Percentiles rank a stretch among this genome's conserved stretches.
Conservation (phyloP, 2,329 filamentous ascomycete species). For the Calonectria leucothoes region DNA sequence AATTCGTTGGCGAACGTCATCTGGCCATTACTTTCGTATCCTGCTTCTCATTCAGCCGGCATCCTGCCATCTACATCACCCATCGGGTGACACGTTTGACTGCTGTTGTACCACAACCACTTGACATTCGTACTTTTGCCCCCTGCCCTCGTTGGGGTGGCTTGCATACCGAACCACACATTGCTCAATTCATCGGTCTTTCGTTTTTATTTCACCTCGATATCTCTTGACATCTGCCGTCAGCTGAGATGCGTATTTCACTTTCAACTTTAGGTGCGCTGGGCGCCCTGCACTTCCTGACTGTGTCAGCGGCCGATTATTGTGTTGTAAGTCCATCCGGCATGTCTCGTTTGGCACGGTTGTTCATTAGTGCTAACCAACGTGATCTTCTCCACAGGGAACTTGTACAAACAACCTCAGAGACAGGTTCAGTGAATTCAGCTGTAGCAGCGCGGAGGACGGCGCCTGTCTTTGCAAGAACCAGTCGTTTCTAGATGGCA, state of each 20-base stretch:
- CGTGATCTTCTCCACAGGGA: slow-evolving; percentile 20
- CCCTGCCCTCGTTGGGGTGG: background rate
- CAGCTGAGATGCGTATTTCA: slow-evolving; percentile 41
- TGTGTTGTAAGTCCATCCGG: slow-evolving; percentile 47
- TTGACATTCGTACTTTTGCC: slow-evolving; percentile 23
- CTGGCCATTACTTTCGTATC: slow-evolving; percentile 9
- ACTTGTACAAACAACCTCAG: slow-evolving; percentile 27
- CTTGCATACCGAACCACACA: background rate
- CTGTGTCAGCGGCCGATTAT: slow-evolving; percentile 38
- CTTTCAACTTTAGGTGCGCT: slow-evolving; percentile 44
- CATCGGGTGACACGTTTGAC: slow-evolving; percentile 35
- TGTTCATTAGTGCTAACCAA: slow-evolving; percentile 17
- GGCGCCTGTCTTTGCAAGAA: slow-evolving; percentile 55
- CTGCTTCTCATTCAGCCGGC: slow-evolving; percentile 37
- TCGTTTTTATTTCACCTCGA: background rate
- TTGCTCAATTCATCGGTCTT: background rate
- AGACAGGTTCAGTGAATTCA: slow-evolving; percentile 22
- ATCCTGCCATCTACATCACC: slow-evolving; percentile 31
- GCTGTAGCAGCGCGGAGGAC: slow-evolving; percentile 44
- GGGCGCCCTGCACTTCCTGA: slow-evolving; percentile 39
- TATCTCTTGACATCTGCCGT: background rate
- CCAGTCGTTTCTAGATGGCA: slow-evolving; percentile 47
- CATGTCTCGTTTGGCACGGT: background rate
- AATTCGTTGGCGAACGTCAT: slow-evolving; percentile 22
- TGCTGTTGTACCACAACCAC: slow-evolving; percentile 23